phyloP scores from a whole-genome alignment of 306 rosid species.

The Begonia peltatifolia region DNA sequence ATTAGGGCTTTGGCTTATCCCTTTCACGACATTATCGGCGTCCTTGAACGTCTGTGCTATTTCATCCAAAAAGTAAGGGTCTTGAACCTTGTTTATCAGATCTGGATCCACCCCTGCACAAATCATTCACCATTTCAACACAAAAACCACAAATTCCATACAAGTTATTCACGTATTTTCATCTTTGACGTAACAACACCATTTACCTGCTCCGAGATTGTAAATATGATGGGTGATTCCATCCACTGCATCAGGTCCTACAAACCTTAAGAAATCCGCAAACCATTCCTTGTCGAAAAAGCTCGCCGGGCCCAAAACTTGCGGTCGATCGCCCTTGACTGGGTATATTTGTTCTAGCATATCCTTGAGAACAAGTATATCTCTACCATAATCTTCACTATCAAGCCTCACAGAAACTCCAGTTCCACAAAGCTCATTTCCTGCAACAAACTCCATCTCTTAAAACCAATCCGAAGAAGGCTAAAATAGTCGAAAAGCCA shows the following conservation, averaged over 20 bases:
- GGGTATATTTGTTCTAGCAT: constrained; percentile 24
- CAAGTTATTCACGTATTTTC: no score
- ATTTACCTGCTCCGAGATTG: constrained; percentile 60
- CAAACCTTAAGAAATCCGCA: constrained; percentile 25
- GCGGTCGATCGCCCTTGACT: constrained; percentile 25
- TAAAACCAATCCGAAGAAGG: not conserved
- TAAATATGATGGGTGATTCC: constrained; percentile 55
- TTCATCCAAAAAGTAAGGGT: constrained; percentile 31
- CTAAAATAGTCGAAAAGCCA: not conserved
- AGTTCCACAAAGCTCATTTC: constrained; percentile 37
- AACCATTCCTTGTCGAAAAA: constrained; percentile 47
- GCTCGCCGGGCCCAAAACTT: constrained; percentile 53
- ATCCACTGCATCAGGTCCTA: constrained; percentile 32
- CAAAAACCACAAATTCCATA: not conserved
- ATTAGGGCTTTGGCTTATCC: constrained; percentile 17
- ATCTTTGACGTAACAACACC: no score
- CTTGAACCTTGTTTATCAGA: constrained; percentile 35
- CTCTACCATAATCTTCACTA: constrained; percentile 37
- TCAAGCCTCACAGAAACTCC: constrained; percentile 37
- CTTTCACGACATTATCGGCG: constrained; percentile 6
- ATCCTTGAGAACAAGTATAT: constrained; percentile 21
- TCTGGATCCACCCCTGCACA: constrained; percentile 34
- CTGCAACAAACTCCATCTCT: constrained; percentile 7
- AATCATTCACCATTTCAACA: not conserved
- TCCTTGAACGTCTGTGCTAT: constrained; percentile 30